phyloP scores from a whole-genome alignment of 177 flowering plant genomes.

The Vitis hybrid region DNA sequence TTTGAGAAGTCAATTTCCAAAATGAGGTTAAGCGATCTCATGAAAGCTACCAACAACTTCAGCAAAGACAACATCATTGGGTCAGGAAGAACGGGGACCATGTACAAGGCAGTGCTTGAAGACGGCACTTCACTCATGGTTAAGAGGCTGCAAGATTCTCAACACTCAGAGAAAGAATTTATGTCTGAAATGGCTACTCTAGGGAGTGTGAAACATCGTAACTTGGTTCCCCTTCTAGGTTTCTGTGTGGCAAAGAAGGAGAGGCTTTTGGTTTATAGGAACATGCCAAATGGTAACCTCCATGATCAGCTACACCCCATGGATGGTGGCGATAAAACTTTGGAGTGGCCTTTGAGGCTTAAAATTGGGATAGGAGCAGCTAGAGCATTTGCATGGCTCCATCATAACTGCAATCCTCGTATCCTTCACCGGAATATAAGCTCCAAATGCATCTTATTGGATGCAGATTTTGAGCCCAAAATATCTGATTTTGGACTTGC shows the following conservation, averaged over 20 bases:
- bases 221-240: slow-evolving; percentile 80
- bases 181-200: slow-evolving; percentile 73
- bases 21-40: slow-evolving; percentile 69
- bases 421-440: slow-evolving; percentile 83
- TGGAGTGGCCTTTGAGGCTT: slow-evolving; percentile 70
- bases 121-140: slow-evolving; percentile 66
- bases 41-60: slow-evolving; percentile 79
- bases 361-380: slow-evolving; percentile 66
- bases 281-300: slow-evolving; percentile 62
- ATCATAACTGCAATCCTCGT: slow-evolving; percentile 79
- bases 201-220: slow-evolving; percentile 63
- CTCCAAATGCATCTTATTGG: slow-evolving; percentile 47
- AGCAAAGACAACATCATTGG: slow-evolving; percentile 68
- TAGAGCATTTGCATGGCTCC: slow-evolving; percentile 77
- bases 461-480: slow-evolving; percentile 65
- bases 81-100: slow-evolving; percentile 75
- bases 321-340: slow-evolving; percentile 23
- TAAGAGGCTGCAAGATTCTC: slow-evolving; percentile 78
- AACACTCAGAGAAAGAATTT: slow-evolving; percentile 75
- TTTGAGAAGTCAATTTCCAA: slow-evolving; percentile 70
- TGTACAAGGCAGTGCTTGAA: slow-evolving; percentile 66
- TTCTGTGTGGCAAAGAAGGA: slow-evolving; percentile 65
- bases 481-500: slow-evolving; percentile 91
- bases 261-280: slow-evolving; percentile 58
- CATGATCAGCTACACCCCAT: slow-evolving; percentile 46